phyloP scores from a whole-genome alignment of 768 basidiomycete species.

The Auricularia sp. region DNA sequence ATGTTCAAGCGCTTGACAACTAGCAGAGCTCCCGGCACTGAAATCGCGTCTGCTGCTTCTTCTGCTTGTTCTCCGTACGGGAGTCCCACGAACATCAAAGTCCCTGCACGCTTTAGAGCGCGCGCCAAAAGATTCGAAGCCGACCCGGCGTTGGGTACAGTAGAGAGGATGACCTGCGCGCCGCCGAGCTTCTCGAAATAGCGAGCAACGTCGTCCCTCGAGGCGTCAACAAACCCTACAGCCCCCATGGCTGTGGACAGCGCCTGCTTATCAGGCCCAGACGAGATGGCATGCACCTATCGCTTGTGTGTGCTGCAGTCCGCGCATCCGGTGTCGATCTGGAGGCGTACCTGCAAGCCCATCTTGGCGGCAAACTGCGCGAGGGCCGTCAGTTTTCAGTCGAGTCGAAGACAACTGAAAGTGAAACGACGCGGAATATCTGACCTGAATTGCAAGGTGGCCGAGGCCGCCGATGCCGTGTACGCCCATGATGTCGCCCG shows the following conservation, averaged over 20 bases:
- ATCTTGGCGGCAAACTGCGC: constrained; percentile 20
- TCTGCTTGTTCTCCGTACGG: too few relatives aligned
- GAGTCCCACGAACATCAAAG: too few relatives aligned
- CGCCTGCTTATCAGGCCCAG: constrained; percentile 20
- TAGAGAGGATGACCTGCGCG: constrained; percentile 28
- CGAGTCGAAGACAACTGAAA: too few relatives aligned
- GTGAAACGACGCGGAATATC: not conserved
- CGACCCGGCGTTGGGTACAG: constrained; percentile 15
- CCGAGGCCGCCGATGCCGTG: constrained; percentile 29
- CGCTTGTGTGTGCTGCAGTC: too few relatives aligned
- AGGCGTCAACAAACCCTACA: constrained; percentile 26
- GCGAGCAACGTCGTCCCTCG: constrained; percentile 19
- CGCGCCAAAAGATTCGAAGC: not conserved
- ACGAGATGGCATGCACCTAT: constrained; percentile 23
- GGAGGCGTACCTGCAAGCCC: constrained; percentile 21
- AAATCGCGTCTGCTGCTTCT: too few relatives aligned
- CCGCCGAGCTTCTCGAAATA: constrained; percentile 28
- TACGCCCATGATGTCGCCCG: constrained; percentile 29
- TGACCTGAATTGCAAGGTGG: constrained; percentile 24
- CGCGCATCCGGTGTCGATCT: too few relatives aligned
- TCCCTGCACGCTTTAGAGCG: too few relatives aligned
- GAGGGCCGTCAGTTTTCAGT: not conserved
- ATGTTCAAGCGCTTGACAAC: too few relatives aligned
- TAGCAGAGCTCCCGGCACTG: too few relatives aligned
- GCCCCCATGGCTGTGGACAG: constrained; percentile 30